Conservation (phyloP, 2,329 filamentous ascomycete species). For the Neoscytalidium dimidiatum region DNA sequence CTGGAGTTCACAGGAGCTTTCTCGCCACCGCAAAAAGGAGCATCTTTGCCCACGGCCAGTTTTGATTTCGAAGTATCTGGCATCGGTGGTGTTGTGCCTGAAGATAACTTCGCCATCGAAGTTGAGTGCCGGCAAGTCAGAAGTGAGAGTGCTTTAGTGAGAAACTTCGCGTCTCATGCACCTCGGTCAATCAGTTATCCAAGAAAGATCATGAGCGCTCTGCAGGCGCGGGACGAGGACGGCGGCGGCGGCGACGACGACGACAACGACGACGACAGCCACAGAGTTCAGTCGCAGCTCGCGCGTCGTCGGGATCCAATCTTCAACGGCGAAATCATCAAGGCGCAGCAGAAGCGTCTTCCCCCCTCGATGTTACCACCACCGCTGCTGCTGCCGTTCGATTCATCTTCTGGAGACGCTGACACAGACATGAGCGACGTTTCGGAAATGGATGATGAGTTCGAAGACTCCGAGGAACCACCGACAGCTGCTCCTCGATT, state of each 20-base stretch:
- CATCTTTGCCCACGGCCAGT: background rate
- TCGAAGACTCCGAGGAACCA: conserved; percentile 21
- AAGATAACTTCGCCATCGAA: conserved; percentile 56
- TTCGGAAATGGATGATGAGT: conserved; percentile 38
- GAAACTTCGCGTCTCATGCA: background rate
- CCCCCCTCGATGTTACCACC: conserved; percentile 47
- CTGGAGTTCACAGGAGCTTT: background rate
- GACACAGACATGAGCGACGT: conserved; percentile 33
- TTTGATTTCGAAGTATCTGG: conserved; percentile 52
- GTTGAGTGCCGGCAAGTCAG: conserved; percentile 36
- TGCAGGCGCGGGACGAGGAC: background rate
- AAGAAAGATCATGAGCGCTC: background rate
- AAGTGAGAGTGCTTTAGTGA: conserved; percentile 12
- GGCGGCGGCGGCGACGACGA: too few relatives aligned
- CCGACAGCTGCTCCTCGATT: conserved; percentile 31
- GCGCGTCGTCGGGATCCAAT: background rate
- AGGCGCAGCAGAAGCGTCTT: conserved; percentile 67
- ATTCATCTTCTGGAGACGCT: conserved; percentile 37
- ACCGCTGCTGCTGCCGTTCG: conserved; percentile 45
- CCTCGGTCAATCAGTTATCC: background rate
- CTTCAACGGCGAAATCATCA: conserved; percentile 46
- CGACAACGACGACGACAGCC: background rate
- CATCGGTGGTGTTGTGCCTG: conserved; percentile 62
- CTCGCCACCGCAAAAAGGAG: background rate
- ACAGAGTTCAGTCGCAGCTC: background rate